These are phyloP conservation scores for Ophiostoma sp. DNA, from an alignment of 2,329 filamentous ascomycete genomes.

Conservation along the genomic window DNA sequence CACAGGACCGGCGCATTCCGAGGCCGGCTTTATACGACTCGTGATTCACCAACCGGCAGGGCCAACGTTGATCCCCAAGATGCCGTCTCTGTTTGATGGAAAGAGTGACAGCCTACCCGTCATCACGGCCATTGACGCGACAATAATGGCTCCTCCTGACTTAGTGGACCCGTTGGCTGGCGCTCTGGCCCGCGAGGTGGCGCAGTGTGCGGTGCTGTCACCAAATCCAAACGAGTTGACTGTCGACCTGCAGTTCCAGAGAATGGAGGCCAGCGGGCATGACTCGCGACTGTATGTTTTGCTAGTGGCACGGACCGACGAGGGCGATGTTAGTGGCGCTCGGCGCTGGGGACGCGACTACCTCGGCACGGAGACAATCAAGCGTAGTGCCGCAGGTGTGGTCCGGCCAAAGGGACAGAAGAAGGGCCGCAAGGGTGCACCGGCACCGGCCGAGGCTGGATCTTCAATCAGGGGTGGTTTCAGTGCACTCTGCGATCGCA, in stretches of 20 bases:
- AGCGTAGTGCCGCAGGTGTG: background rate
- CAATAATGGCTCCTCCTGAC: constrained; percentile 50
- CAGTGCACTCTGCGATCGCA: constrained; percentile 31
- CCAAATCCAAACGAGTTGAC: background rate
- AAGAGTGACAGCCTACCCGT: background rate
- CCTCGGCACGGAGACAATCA: constrained; percentile 26
- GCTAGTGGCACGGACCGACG: constrained; percentile 54
- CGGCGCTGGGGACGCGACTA: constrained; percentile 50
- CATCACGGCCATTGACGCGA: constrained; percentile 52
- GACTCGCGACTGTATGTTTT: constrained; percentile 56
- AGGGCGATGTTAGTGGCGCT: constrained; percentile 17
- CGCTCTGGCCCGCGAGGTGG: constrained; percentile 40
- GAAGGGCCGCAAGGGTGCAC: background rate
- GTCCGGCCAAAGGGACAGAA: constrained; percentile 30
- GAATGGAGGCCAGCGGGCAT: constrained; percentile 53
- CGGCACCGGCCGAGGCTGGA: background rate
- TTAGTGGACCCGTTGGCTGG: constrained; percentile 46
- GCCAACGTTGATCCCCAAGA: constrained; percentile 18
- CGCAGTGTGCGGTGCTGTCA: background rate
- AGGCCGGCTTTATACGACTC: constrained; percentile 48
- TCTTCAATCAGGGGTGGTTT: background rate
- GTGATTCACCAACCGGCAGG: constrained; percentile 41
- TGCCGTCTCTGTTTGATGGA: background rate
- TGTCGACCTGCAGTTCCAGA: constrained; percentile 44
- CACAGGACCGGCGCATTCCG: constrained; percentile 40